phyloP scores from a whole-genome alignment of 352 stramenopile species.

The Phytophthora quininea region DNA sequence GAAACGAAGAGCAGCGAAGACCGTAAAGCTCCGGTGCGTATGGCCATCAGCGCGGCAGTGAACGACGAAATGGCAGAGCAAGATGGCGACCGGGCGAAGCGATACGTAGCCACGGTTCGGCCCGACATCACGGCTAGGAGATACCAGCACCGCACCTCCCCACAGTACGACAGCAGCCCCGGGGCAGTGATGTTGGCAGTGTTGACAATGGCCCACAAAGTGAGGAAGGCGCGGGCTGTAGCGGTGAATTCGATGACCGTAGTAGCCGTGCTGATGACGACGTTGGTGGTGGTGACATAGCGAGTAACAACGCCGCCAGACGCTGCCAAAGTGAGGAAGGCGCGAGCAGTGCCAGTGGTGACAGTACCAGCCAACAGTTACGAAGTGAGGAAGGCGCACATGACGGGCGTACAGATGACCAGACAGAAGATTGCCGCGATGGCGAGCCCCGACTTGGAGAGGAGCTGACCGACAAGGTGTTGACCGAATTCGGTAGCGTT shows the following conservation, averaged over 20 bases:
- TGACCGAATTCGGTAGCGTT: not conserved
- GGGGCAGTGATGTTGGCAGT: too few relatives aligned
- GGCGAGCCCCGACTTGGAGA: not conserved
- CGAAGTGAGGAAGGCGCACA: not conserved
- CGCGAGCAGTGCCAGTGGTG: not conserved
- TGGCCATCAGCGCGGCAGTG: not conserved
- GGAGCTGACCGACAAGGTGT: not conserved
- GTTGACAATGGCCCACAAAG: too few relatives aligned
- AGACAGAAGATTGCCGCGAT: not conserved
- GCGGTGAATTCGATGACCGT: too few relatives aligned
- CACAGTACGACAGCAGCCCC: not conserved
- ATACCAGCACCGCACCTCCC: not conserved
- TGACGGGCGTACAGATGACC: too few relatives aligned
- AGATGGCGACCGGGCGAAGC: not conserved
- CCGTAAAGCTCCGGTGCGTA: too few relatives aligned
- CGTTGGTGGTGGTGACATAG: too few relatives aligned
- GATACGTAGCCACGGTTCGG: constrained; percentile 1
- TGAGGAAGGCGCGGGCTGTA: too few relatives aligned
- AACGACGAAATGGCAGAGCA: not conserved
- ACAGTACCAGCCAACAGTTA: not conserved
- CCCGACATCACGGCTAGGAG: not conserved
- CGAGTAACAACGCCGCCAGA: too few relatives aligned
- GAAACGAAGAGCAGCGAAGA: not conserved
- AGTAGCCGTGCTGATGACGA: too few relatives aligned
- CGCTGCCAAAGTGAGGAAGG: not conserved